Evolutionary conservation across 2,329 filamentous ascomycete genomes (phyloP), one percentile per base, ranked within the genome.

Genomic region (Paraconiothyrium brasiliense): DNA sequence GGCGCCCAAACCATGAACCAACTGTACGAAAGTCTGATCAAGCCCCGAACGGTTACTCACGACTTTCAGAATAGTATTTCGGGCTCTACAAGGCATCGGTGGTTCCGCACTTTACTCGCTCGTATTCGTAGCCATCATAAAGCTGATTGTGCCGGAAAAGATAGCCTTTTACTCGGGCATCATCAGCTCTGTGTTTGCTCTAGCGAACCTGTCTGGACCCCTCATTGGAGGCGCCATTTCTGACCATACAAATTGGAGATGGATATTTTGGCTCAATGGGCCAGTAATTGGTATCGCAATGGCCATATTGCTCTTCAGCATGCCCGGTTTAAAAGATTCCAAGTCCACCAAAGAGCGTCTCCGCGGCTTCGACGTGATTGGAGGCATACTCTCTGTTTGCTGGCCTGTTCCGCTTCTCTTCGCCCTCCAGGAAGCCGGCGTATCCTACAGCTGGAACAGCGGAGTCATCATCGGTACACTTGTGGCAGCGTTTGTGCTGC

Each of bases 21-120:
- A 51, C 54, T 76, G 73, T 74, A 69, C 24, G 67, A 59, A 11
- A 43, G 3, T 14, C 34, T 16, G 13, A 4, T 13, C 20, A 30
- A n/a, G 30, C 37, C 10, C n/a, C 22, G 20, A 10, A 50, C 22
- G 50, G 37, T 34, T 41, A 27, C 64, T 70, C 49, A 68, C 58
- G 24, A 24, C 5, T 5, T 39, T 3, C 32, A 75, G 72, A 11
- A 81, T 84, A 56, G 64, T 77, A 3, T 76, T 77, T 47, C 76
- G 75, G 11, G 75, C 76, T 8, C 71, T 77, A 14, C 82, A 84
- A 67, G 83, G 83, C 9, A 73, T 84, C 1, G 82, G 83, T 8
- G 82, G 78, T 10, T 83, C 82, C 1, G 83, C 81, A 0, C 80
- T 84, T n/a, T 83, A 82, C 62, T 78, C 81, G 4, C 73, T 85